phyloP scores from a whole-genome alignment of 805 yeast species.

The Candida loeiensis region DNA sequence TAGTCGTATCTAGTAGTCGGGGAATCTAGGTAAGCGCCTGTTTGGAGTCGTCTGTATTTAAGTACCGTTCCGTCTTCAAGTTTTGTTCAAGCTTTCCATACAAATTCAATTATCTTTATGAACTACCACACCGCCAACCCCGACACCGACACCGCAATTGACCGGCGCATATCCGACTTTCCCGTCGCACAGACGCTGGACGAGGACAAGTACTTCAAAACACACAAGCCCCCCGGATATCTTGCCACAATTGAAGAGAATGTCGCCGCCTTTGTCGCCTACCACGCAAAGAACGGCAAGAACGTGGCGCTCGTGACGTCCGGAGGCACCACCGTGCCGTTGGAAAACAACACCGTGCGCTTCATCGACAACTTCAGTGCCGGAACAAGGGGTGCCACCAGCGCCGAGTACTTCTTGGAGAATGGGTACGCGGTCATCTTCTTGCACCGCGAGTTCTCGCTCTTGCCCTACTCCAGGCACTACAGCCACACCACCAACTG shows the following conservation, averaged over 20 bases:
- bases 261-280: slow-evolving; percentile 57
- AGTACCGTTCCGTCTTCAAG: too few species aligned
- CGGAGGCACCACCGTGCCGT: slow-evolving; percentile 97
- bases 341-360: slow-evolving; percentile 94
- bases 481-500: slow-evolving; percentile 81
- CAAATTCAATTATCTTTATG: not conserved
- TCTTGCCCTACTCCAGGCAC: slow-evolving; percentile 89
- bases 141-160: slow-evolving; percentile 69
- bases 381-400: slow-evolving; percentile 96
- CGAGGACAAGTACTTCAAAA: slow-evolving; percentile 72
- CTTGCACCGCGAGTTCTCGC: slow-evolving; percentile 85
- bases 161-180: slow-evolving; percentile 67
- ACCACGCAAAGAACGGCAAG: slow-evolving; percentile 43
- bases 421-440: slow-evolving; percentile 90
- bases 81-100: too few species aligned
- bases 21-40: too few species aligned
- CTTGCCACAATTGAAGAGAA: slow-evolving; percentile 57
- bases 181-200: slow-evolving; percentile 72
- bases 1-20: too few species aligned
- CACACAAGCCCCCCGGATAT: slow-evolving; percentile 72
- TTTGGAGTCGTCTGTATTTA: too few species aligned
- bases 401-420: slow-evolving; percentile 87
- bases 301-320: slow-evolving; percentile 81
- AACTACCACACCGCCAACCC: slow-evolving; percentile 59
- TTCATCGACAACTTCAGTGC: slow-evolving; percentile 97